Percentiles rank a stretch among this genome's conserved stretches.
These are phyloP conservation scores for Macaranga tanarius DNA, from an alignment of 441 rosid species.

Conservation along the genomic window DNA sequence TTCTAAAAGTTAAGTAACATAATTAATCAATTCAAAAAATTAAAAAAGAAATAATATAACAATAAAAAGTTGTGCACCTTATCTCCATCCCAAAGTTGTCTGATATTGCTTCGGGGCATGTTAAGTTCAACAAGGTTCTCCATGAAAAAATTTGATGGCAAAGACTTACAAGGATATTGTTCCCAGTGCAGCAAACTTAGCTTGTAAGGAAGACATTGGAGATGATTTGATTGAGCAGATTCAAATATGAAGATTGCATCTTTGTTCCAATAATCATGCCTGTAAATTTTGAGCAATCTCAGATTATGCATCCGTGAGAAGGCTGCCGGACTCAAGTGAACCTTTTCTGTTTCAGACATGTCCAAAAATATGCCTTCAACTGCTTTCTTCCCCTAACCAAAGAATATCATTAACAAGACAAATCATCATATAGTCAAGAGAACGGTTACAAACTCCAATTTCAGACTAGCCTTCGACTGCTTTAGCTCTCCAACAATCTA, in stretches of 20 bases:
- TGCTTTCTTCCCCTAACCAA: conserved; percentile 23
- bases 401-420: too few relatives aligned
- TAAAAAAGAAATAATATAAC: too few relatives aligned
- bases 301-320: neutral
- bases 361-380: conserved; percentile 28
- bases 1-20: too few relatives aligned
- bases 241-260: neutral
- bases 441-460: too few relatives aligned
- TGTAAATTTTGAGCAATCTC: neutral
- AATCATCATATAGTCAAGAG: neutral
- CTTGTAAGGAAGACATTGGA: too few relatives aligned
- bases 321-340: neutral
- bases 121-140: neutral
- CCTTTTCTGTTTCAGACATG: neutral
- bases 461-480: too few relatives aligned
- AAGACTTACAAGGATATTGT: neutral
- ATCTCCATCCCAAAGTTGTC: neutral
- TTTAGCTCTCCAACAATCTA: too few relatives aligned
- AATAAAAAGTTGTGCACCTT: neutral
- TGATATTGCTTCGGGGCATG: neutral
- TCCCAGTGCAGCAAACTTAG: conserved; percentile 6
- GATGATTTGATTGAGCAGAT: neutral
- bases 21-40: too few relatives aligned
- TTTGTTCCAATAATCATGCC: neutral
- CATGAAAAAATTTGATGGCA: neutral